Percentiles rank a stretch among this genome's conserved stretches.
These are phyloP conservation scores for Parathielavia appendiculata DNA, from an alignment of 495 filamentous ascomycete species.

Conservation along the genomic window DNA sequence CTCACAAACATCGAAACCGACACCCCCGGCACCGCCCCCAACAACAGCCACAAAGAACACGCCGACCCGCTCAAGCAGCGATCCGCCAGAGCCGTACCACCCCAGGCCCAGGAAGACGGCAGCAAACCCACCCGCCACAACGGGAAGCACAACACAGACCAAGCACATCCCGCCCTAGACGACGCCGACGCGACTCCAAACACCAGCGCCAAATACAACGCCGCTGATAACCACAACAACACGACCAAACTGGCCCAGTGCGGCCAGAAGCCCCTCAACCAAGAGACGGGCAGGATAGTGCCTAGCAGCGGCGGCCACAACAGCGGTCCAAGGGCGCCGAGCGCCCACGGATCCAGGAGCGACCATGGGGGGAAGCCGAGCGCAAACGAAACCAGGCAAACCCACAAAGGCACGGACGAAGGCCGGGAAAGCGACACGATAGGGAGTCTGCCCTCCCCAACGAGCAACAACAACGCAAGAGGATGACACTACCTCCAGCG, in stretches of 20 bases:
- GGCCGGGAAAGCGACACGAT: slow-evolving; percentile 56
- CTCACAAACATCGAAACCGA: slow-evolving; percentile 85
- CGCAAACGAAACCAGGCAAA: slow-evolving; percentile 66
- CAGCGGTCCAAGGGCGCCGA: slow-evolving; percentile 75
- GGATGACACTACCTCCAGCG: slow-evolving; percentile 41
- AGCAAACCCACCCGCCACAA: slow-evolving; percentile 63
- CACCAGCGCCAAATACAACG: slow-evolving; percentile 59
- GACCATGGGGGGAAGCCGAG: slow-evolving; percentile 75
- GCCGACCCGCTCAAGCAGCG: slow-evolving; percentile 64
- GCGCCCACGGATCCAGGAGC: slow-evolving; percentile 59
- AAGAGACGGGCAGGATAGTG: slow-evolving; percentile 54
- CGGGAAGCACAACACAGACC: slow-evolving; percentile 51
- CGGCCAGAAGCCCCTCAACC: slow-evolving; percentile 47
- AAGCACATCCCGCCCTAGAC: slow-evolving; percentile 62
- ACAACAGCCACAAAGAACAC: slow-evolving; percentile 64
- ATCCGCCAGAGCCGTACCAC: slow-evolving; percentile 42
- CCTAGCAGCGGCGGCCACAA: slow-evolving; percentile 92
- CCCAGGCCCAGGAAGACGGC: slow-evolving; percentile 32
- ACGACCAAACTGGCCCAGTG: slow-evolving; percentile 70
- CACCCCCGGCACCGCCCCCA: slow-evolving; percentile 53
- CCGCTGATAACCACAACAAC: slow-evolving; percentile 64
- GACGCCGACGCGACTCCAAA: slow-evolving; percentile 78
- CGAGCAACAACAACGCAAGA: background rate
- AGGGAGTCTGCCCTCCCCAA: slow-evolving; percentile 42
- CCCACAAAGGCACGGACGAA: slow-evolving; percentile 63